Evolutionary conservation across 805 yeast genomes (phyloP), one percentile per base, ranked within the genome.

Genomic region (Cyberlindnera euphorbiiphila): DNA sequence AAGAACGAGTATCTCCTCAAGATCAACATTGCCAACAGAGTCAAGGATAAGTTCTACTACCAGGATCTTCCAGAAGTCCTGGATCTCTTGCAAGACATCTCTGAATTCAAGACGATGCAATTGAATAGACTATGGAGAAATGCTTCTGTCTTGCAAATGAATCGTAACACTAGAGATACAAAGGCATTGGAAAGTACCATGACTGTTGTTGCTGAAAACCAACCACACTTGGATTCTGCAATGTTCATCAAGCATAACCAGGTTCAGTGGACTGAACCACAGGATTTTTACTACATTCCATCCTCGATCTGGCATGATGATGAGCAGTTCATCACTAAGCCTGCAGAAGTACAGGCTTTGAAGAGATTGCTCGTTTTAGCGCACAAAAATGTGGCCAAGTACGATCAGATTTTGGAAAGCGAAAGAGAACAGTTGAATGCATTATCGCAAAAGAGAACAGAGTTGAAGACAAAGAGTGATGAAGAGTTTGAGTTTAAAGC

Each of bases 221-320:
- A 72, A 33, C 89, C 94, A 1, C 65, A 64, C 28, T 64, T 87
- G 34, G 96, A 88, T 61, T 76, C 89, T 0, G 81, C 85, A 23
- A 91, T 93, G 97, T 93, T 80, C 61, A 78, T 88, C 39, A 88
- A 88, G 54, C 99, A 93, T 62, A 93, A 93, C 58, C 45, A 72
- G 18, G 23, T 41, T 18, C 67, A 66, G 12, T 93, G 96, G 97
- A 69, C 69, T 30, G 97, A 88, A 51, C 98, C 97, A 1, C 67
- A 66, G 6, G 98, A 91, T 62, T 86, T 84, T 55, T 71, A 76
- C 47, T 93, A 84, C 53, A 74, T 85, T 45, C 96, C 98, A 2
- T 81, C 95, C 18, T 80, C 88, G 21, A 81, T 93, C 28, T 93
- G 98, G 98, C 98, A 91, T 61, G 98, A 93, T 54, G 97, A 93